These are phyloP conservation scores for Monosporascus sp. DNA, from an alignment of 2,329 filamentous ascomycete species.

Conservation along the genomic window DNA sequence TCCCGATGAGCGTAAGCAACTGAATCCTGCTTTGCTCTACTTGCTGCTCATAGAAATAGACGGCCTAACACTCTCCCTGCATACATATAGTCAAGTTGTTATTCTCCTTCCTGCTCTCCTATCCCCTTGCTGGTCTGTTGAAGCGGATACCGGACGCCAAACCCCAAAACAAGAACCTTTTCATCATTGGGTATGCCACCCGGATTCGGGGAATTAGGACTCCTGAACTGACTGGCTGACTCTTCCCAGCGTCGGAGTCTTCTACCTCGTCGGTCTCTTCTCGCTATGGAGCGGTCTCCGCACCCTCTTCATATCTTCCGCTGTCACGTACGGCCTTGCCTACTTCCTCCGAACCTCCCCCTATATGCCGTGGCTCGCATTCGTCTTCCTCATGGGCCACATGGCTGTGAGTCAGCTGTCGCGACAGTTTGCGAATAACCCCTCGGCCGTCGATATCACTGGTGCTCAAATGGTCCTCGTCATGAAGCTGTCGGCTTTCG, in stretches of 20 bases:
- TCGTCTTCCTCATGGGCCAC: slow-evolving; percentile 91
- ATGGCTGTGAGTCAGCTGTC: slow-evolving; percentile 86
- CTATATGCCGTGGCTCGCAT: slow-evolving; percentile 96
- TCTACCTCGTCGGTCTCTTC: slow-evolving; percentile 91
- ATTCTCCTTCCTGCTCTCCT: slow-evolving; percentile 84
- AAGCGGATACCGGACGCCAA: slow-evolving; percentile 85
- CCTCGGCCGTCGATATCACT: slow-evolving; percentile 76
- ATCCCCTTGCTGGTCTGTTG: slow-evolving; percentile 79
- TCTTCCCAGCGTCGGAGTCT: slow-evolving; percentile 41
- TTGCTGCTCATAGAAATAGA: too few relatives aligned
- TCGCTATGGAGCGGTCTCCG: slow-evolving; percentile 81
- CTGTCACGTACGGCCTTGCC: slow-evolving; percentile 77
- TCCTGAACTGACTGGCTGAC: slow-evolving; percentile 7
- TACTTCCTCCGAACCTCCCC: slow-evolving; percentile 72
- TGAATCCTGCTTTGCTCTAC: neutral
- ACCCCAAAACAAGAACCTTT: slow-evolving; percentile 81
- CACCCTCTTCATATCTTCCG: slow-evolving; percentile 74
- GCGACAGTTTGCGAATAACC: slow-evolving; percentile 66
- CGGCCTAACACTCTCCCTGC: too few relatives aligned
- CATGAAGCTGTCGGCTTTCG: slow-evolving; percentile 96
- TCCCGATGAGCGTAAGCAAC: slow-evolving; percentile 40
- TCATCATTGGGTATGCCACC: slow-evolving; percentile 64
- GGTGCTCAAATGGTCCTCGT: slow-evolving; percentile 96
- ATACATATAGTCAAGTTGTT: slow-evolving; percentile 78
- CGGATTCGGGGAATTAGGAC: neutral